Base-by-base conservation (phyloP, 768 basidiomycete genomes). In the Plicaturopsis crispa region DNA sequence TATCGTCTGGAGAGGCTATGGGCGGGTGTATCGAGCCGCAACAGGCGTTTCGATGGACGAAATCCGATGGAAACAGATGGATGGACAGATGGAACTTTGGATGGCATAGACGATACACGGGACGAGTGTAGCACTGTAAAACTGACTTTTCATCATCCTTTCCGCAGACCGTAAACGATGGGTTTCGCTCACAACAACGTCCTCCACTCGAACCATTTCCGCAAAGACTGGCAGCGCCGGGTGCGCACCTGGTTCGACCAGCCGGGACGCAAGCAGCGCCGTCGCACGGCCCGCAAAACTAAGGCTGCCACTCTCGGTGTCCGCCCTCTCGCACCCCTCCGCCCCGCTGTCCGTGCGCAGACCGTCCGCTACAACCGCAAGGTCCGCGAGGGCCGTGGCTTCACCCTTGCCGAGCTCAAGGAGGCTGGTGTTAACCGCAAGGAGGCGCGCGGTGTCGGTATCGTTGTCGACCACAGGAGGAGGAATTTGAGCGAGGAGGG, bases 211-310 rank as follows among this genome's bases (percentile, higher is more conserved):
- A 92, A 92, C 67, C 91, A 96, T 63, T 92, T 92, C 78, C 88
- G 80, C 73, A 98, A 98, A 81, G 93, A 98, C 64, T 98, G 93
- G 93, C 94, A 98, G 66, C 76, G 82, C 57, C 85, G 84, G 49
- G 91, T 94, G 53, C 84, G 84, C 66, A 94, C 90, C 59, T 92
- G 93, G 93, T 98, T 98, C 63, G 87, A 98, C 73, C 96, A 99
- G 69, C 91, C 96, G 41, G 94, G 93, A 35, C 86, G 88, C 61
- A 98, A 98, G 71, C 85, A 92, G 63, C 86, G 89, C 62, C 78
- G 96, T 61, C 86, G 96, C 61, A 80, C 72, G 33, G 90, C 92
- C 31, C 88, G 96, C 67, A 84, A 90, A 66, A 69, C 71, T 52
- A 98, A 96, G 72, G 90, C 91, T 41, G 77, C 90, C 33, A 62